These are phyloP conservation scores for Westerdykella ornata DNA, from an alignment of 2,329 filamentous ascomycete species.

Conservation along the genomic window DNA sequence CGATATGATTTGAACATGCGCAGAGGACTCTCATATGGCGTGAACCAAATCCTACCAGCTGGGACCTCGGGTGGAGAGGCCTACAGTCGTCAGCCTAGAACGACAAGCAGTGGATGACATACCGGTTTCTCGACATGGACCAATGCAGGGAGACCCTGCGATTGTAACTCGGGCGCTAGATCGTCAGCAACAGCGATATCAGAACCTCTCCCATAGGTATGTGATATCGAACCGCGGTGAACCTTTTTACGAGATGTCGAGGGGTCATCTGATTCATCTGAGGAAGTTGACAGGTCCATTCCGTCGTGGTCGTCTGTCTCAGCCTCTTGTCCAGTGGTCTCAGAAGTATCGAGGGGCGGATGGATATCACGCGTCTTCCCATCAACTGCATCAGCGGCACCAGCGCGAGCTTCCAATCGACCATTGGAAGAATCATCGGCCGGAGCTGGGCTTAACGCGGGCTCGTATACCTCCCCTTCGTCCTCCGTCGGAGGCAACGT, in stretches of 20 bases:
- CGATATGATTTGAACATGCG: conserved; percentile 80
- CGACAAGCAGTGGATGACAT: conserved; percentile 9
- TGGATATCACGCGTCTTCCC: conserved; percentile 12
- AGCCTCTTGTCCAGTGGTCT: conserved; percentile 2
- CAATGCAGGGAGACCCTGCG: conserved; percentile 10
- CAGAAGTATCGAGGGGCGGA: background rate
- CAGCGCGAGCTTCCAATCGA: background rate
- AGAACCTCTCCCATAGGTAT: background rate
- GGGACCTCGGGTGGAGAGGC: conserved; percentile 6
- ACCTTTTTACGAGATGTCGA: conserved; percentile 10
- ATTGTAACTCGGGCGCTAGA: conserved; percentile 37
- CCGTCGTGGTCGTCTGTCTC: conserved; percentile 24
- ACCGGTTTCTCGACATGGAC: conserved; percentile 12
- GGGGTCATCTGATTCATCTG: conserved; percentile 19
- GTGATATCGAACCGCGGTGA: background rate
- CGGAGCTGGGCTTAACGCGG: conserved; percentile 1
- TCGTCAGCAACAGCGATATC: conserved; percentile 30
- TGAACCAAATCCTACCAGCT: conserved; percentile 33
- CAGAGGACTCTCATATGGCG: conserved; percentile 77
- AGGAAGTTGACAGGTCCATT: conserved; percentile 32
- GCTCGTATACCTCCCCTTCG: conserved; percentile 8
- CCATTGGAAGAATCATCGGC: too few species aligned
- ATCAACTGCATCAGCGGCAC: conserved; percentile 6
- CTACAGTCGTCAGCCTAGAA: conserved; percentile 18
- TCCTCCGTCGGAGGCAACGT: background rate